These are phyloP conservation scores for Ambispora gerdemannii DNA, from an alignment of 192 early-diverging fungal genomes.

Conservation along the genomic window DNA sequence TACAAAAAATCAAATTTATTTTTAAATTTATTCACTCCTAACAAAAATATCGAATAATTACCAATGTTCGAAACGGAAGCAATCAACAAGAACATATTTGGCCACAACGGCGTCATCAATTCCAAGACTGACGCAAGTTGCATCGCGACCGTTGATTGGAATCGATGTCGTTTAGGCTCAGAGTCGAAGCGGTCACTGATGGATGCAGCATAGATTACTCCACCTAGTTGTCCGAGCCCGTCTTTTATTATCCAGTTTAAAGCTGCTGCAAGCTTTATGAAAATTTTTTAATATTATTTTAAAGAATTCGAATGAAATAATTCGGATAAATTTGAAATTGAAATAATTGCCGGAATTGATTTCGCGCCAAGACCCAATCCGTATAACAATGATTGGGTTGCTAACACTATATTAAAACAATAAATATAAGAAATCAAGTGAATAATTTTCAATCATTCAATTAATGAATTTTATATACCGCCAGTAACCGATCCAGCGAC, in stretches of 20 bases:
- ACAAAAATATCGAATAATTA: constrained; percentile 29
- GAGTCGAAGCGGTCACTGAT: constrained; percentile 77
- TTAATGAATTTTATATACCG: too few species aligned
- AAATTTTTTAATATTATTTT: too few species aligned
- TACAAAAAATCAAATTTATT: not conserved
- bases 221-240: constrained; percentile 81
- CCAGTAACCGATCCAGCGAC: constrained; percentile 74
- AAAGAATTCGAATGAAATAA: too few species aligned
- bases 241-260: constrained; percentile 94
- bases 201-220: constrained; percentile 76
- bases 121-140: constrained; percentile 74
- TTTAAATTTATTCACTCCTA: not conserved
- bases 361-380: constrained; percentile 78
- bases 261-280: constrained; percentile 62
- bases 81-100: constrained; percentile 68
- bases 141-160: constrained; percentile 66
- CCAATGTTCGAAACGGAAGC: constrained; percentile 80
- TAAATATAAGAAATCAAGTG: not conserved
- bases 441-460: too few species aligned
- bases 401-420: constrained; percentile 53
- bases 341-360: constrained; percentile 49
- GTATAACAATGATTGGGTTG: constrained; percentile 81
- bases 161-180: constrained; percentile 78
- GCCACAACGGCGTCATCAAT: constrained; percentile 76
- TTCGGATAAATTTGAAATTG: too few species aligned